A percentile compares a stretch with the other conserved stretches of the same genome.
These are phyloP conservation scores for Amanita polypyramis DNA, from an alignment of 768 basidiomycete genomes.

Conservation along the genomic window DNA sequence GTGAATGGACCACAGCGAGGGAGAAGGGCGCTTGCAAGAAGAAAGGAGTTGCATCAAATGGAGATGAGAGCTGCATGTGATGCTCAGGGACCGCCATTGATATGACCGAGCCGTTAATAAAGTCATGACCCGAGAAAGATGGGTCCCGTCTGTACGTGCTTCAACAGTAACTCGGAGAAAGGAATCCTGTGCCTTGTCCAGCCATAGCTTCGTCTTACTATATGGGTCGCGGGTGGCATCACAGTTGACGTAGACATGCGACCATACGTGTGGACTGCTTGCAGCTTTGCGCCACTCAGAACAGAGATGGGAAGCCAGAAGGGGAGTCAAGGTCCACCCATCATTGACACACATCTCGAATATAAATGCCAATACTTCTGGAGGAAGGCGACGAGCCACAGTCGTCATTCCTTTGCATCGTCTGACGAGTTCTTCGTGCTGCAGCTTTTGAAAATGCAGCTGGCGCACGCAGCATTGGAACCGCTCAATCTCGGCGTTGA, in stretches of 20 bases:
- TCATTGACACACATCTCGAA: slow-evolving; percentile 40
- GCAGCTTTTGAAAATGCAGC: slow-evolving; percentile 30
- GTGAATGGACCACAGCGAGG: slow-evolving; percentile 19
- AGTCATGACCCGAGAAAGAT: slow-evolving; percentile 25
- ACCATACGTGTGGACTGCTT: slow-evolving; percentile 44
- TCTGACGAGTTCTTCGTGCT: slow-evolving; percentile 32
- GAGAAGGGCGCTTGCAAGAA: slow-evolving; percentile 26
- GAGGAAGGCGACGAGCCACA: slow-evolving; percentile 44
- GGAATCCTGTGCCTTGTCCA: slow-evolving; percentile 32
- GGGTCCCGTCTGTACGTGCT: slow-evolving; percentile 19
- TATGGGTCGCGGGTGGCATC: slow-evolving; percentile 28
- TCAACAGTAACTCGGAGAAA: slow-evolving; percentile 36
- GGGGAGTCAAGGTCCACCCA: slow-evolving; percentile 44
- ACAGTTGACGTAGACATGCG: slow-evolving; percentile 40
- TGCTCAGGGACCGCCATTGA: slow-evolving; percentile 34
- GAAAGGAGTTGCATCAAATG: slow-evolving; percentile 30
- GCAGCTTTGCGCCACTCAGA: slow-evolving; percentile 47
- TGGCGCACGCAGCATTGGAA: slow-evolving; percentile 28
- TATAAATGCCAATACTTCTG: slow-evolving; percentile 42
- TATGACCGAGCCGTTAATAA: slow-evolving; percentile 26
- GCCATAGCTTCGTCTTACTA: slow-evolving; percentile 38
- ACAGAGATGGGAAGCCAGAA: slow-evolving; percentile 49
- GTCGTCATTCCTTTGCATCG: slow-evolving; percentile 37
- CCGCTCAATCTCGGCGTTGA: slow-evolving; percentile 34
- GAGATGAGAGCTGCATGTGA: slow-evolving; percentile 26